Conservation (phyloP, 2,329 filamentous ascomycete genomes). For the Beauveria australis region DNA sequence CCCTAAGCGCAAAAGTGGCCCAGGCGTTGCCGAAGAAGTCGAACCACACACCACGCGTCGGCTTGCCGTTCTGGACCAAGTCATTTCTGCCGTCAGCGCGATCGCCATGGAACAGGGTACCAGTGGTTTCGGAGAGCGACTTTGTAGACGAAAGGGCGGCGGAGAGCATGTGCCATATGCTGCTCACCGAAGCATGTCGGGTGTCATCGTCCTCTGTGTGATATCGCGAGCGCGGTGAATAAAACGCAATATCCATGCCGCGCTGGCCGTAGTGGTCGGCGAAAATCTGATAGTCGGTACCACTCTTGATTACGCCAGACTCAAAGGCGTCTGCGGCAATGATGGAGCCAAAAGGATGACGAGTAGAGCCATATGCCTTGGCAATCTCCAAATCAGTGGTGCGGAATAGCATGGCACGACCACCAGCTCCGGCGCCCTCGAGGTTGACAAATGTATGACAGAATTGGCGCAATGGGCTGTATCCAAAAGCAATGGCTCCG, state of each 20-base stretch:
- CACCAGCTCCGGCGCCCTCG: conserved; percentile 88
- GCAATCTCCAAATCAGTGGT: conserved; percentile 83
- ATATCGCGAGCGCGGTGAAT: conserved; percentile 75
- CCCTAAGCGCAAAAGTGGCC: conserved; percentile 69
- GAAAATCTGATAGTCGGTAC: conserved; percentile 86
- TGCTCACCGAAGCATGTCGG: conserved; percentile 61
- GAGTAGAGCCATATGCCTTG: conserved; percentile 61
- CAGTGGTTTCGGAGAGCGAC: conserved; percentile 60
- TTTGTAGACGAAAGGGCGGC: conserved; percentile 68
- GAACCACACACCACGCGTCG: conserved; percentile 78
- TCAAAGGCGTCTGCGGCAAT: conserved; percentile 80
- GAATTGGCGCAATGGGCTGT: conserved; percentile 72
- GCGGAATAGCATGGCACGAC: conserved; percentile 78
- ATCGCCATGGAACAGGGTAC: conserved; percentile 55
- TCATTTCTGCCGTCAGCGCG: conserved; percentile 46
- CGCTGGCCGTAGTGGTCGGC: conserved; percentile 69
- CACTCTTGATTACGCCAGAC: conserved; percentile 66
- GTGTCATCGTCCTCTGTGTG: conserved; percentile 87
- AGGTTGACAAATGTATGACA: conserved; percentile 88
- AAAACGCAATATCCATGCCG: conserved; percentile 88
- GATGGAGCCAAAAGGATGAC: conserved; percentile 76
- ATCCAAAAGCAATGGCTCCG: conserved; percentile 75
- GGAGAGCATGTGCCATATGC: conserved; percentile 93
- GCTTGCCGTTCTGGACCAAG: conserved; percentile 58
- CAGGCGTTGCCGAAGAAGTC: conserved; percentile 78